A percentile compares a stretch with the other conserved stretches of the same genome.
phyloP scores from a whole-genome alignment of 2,329 filamentous ascomycete species.

The Sporothrix inflata region DNA sequence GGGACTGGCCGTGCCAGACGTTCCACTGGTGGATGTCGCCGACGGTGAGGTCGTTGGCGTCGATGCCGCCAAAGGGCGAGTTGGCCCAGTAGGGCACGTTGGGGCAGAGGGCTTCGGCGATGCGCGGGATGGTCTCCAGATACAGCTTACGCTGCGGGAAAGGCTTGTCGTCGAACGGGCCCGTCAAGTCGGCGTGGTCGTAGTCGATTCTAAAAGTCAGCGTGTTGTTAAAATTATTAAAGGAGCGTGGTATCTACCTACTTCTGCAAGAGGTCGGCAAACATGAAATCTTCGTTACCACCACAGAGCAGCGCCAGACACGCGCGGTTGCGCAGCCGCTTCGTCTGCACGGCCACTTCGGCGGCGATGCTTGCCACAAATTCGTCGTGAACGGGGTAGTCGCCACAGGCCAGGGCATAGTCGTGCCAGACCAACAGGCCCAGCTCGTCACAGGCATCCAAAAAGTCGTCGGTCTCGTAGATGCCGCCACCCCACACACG shows the following conservation, averaged over 20 bases:
- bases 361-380: not conserved
- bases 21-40: slow-evolving; percentile 97
- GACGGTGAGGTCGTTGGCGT: slow-evolving; percentile 74
- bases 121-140: slow-evolving; percentile 81
- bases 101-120: slow-evolving; percentile 69
- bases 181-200: slow-evolving; percentile 76
- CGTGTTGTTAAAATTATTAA: no score
- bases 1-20: slow-evolving; percentile 90
- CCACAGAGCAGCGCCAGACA: slow-evolving; percentile 86
- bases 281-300: slow-evolving; percentile 95
- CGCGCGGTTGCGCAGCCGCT: slow-evolving; percentile 79
- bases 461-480: slow-evolving; percentile 70
- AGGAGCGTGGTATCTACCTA: no score
- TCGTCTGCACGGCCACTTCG: slow-evolving; percentile 60
- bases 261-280: slow-evolving; percentile 59
- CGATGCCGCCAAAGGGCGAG: slow-evolving; percentile 74
- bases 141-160: slow-evolving; percentile 95
- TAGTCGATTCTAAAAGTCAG: slow-evolving; percentile 76
- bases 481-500: slow-evolving; percentile 78
- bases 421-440: slow-evolving; percentile 75
- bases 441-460: slow-evolving; percentile 71
- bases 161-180: slow-evolving; percentile 77
- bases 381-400: slow-evolving; percentile 66
- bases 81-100: slow-evolving; percentile 79
- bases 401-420: slow-evolving; percentile 72